These are phyloP conservation scores for Penicillium nordicum DNA, from an alignment of 2,329 filamentous ascomycete genomes.

Conservation along the genomic window DNA sequence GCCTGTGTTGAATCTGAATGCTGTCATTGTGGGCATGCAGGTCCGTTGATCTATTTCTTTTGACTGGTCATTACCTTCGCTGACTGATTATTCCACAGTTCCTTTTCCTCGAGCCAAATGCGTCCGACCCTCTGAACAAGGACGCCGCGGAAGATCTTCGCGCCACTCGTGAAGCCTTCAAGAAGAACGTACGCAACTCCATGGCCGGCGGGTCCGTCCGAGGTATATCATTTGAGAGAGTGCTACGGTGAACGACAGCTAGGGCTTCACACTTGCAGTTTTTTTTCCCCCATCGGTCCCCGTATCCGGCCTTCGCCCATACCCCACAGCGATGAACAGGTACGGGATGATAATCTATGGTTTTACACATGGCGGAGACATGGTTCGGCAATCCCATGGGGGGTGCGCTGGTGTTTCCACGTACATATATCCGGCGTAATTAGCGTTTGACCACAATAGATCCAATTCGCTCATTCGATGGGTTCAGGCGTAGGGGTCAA, in stretches of 20 bases:
- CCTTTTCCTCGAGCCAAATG: constrained; percentile 95
- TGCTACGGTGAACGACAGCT: constrained; percentile 57
- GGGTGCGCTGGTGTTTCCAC: constrained; percentile 17
- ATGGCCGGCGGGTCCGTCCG: constrained; percentile 79
- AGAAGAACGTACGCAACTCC: constrained; percentile 78
- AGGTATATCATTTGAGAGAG: constrained; percentile 71
- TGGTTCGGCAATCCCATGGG: background rate
- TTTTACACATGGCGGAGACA: constrained; percentile 9
- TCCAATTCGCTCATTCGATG: constrained; percentile 5
- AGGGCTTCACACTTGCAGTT: background rate
- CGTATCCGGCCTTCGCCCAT: background rate
- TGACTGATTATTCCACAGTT: constrained; percentile 56
- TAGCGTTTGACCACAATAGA: constrained; percentile 36
- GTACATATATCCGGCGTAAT: constrained; percentile 31
- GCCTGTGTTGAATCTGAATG: constrained; percentile 93
- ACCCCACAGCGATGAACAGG: background rate
- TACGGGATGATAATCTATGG: constrained; percentile 15
- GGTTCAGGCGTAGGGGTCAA: background rate
- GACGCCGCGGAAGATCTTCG: constrained; percentile 92
- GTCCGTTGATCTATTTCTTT: constrained; percentile 43
- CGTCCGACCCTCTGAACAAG: constrained; percentile 96
- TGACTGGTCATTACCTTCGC: background rate
- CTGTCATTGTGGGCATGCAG: constrained; percentile 91
- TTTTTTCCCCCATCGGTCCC: background rate
- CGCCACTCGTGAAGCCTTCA: constrained; percentile 80